Base-by-base conservation (phyloP, 2,329 filamentous ascomycete species). In the Dactylellina cionopaga region DNA sequence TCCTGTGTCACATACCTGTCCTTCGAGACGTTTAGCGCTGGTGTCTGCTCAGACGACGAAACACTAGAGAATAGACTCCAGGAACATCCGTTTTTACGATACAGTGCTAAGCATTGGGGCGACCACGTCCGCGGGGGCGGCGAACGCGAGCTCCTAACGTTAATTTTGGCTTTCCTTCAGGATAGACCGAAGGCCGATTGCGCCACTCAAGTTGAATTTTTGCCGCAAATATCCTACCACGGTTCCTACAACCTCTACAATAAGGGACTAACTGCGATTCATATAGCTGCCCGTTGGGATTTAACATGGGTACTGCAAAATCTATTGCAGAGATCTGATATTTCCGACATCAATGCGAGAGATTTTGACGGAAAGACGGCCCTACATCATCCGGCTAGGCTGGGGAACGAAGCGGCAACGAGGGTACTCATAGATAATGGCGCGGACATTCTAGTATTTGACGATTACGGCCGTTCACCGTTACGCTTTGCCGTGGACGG, bases 171-270 rank as follows among this genome's bases (percentile, higher is more conserved):
- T 1, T 35, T 71, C 63, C 41, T 44, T 56, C 35, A 39, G 7
- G 39, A 63, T 76, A 22, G 39, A 59, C 41, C 46, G 47, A 46
- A 74, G 77, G 52, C 74, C 70, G 39, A 78, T 74, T 63, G 74
- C 17, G 62, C 62, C 15, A 66, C 62, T 1, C 62, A 66, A 35
- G 51, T 66, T 24, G 41, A 66, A 51, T 66, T 51, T 15, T 33
- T 66, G 60, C 56, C 65, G 43, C 24, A 55, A 71, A 54, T 73
- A 63, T 19, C 75, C 63, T 22, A 78, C 68, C 41, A 76, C 75
- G 15, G 63, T 77, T 44, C 75, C 75, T 46, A 63, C 44, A 33
- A 68, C 29, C 27, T 25, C 13, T 56, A 55, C 39, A 65, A 74
- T 22, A 52, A 76, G 56, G 58, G 51, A 27, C 31, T 75, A 11